Evolutionary conservation across 345 rosid species (phyloP).

Genomic region (Ceriops zippeliana): DNA sequence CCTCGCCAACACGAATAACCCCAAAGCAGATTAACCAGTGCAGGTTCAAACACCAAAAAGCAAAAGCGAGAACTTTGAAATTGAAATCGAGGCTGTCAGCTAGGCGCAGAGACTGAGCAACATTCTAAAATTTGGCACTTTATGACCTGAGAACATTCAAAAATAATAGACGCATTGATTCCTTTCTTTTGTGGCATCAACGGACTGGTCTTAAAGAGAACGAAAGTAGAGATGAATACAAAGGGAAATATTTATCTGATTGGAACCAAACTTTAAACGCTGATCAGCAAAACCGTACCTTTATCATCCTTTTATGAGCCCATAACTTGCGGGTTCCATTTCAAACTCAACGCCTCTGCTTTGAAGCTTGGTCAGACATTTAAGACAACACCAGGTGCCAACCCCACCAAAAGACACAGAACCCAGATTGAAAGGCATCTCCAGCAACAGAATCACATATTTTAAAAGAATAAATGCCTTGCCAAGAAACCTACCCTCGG

Average conservation of each 20-base stretch:
- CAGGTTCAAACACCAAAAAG: conserved; percentile 17
- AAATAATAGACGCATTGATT: conserved; percentile 24
- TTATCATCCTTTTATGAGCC: conserved; percentile 33
- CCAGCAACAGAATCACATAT: conserved; percentile 12
- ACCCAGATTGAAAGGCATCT: conserved; percentile 36
- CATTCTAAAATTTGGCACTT: conserved; percentile 25
- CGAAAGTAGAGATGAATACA: conserved; percentile 14
- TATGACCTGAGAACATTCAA: conserved; percentile 36
- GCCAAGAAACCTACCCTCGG: neutral
- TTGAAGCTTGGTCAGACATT: neutral
- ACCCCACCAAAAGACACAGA: conserved; percentile 33
- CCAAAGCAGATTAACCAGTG: conserved; percentile 2
- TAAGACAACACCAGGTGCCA: conserved; percentile 6
- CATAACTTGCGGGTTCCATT: conserved; percentile 31
- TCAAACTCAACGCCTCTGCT: conserved; percentile 28
- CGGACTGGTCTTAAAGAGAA: conserved; percentile 31
- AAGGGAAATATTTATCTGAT: conserved; percentile 13
- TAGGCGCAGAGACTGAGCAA: neutral
- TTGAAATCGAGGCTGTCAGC: neutral
- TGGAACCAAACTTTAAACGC: conserved; percentile 34
- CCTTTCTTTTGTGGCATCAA: conserved; percentile 23
- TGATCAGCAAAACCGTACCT: conserved; percentile 40
- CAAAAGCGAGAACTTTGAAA: conserved; percentile 21
- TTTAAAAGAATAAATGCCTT: neutral
- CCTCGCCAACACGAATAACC: conserved; percentile 7